Evolutionary conservation across 345 rosid species (phyloP), one percentile per base, ranked within the genome.

Genomic region (Erysimum cheiranthoides): DNA sequence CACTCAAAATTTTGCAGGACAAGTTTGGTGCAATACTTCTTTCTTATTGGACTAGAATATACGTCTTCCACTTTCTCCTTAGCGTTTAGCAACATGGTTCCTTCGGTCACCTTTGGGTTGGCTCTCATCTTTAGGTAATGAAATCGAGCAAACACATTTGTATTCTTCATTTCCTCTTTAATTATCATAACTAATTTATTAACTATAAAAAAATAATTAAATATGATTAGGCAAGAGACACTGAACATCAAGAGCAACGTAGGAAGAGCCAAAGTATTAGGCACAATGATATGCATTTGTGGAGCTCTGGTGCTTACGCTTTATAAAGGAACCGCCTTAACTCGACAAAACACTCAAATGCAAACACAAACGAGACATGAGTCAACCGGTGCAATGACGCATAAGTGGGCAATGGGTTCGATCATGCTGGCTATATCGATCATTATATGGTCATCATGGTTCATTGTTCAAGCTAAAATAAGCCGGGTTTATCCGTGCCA

Each of bases 51-150:
- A 42, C 84, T 87, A 40, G 77, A 85, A 62, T 71, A 81, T 68
- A 87, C 91, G 6, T 85, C 91, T 5, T 80, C 91, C 34, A 81
- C 89, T n/a, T 87, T 79, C 66, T 54, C 91, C 3, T 73, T 85
- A 75, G 91, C 89, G 21, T 87, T 87, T 81, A 42, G 81, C 70
- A 87, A 85, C 72, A 66, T 87, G 85, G 91, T 87, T 60, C 91
- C 91, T 65, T 85, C 84, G 2, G 30, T 83, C 42, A 87, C 91
- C 4, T 87, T 85, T 66, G 70, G 79, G 4, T 70, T 81, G 79
- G 86, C 88, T 27, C 76, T 87, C n/a, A 62, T 86, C 35, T 82
- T 87, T 58, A 78, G 85, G 91, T 85, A 85, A 61, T 16, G 6
- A 34, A 56, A 30, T 46, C 61, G 13, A 54, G 45, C 32, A 57